Percentiles rank a stretch among this genome's conserved stretches.
Conservation (phyloP, 2,329 filamentous ascomycete genomes). For the Aspergillus fijiensis region DNA sequence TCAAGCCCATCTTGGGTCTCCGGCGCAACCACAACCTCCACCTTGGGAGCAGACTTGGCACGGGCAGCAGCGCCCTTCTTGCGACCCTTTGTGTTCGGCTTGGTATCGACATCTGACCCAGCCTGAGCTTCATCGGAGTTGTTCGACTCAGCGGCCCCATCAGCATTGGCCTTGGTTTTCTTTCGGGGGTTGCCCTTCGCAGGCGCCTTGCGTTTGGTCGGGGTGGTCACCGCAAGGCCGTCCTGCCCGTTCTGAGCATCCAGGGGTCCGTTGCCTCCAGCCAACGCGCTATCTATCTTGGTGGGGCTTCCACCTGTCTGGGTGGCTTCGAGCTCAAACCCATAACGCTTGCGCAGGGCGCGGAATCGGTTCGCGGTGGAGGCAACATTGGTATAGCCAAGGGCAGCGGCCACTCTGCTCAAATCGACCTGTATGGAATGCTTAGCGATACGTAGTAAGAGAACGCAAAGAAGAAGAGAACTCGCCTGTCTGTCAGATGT, state of each 20-base stretch:
- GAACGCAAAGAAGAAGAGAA: background rate
- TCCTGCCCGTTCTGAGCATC: background rate
- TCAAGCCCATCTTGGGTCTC: background rate
- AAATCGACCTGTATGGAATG: constrained; percentile 27
- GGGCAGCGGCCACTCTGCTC: constrained; percentile 20
- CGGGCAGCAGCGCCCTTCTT: constrained; percentile 14
- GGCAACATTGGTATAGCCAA: constrained; percentile 29
- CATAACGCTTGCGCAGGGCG: constrained; percentile 26
- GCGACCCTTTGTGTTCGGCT: background rate
- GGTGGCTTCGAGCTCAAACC: constrained; percentile 22
- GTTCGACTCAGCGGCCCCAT: background rate
- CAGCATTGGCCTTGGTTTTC: background rate
- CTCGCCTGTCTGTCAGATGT: constrained; percentile 17
- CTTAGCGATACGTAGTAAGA: background rate
- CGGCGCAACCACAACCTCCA: background rate
- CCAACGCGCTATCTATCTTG: background rate
- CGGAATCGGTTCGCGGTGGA: constrained; percentile 32
- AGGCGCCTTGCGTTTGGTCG: background rate
- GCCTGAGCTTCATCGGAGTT: background rate
- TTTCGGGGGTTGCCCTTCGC: background rate
- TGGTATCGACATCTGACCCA: background rate
- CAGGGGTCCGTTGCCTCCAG: background rate
- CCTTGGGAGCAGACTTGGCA: constrained; percentile 11
- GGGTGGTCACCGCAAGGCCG: background rate
- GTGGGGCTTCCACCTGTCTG: background rate